Evolutionary conservation across 306 rosid species (phyloP), one percentile per base, ranked within the genome.

Genomic region (Datisca glomerata): DNA sequence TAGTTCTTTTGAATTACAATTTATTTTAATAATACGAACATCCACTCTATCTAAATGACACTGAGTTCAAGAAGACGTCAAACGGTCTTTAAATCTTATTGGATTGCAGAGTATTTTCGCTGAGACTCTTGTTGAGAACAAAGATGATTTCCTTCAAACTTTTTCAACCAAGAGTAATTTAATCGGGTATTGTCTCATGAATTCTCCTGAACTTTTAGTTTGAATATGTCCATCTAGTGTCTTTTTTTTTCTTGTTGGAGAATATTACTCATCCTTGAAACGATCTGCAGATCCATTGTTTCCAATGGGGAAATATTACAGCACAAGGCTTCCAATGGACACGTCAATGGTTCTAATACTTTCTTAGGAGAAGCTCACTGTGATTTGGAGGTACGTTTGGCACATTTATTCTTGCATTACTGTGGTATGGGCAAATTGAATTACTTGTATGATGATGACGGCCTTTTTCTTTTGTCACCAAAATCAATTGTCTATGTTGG

Each of bases 91-190:
- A 24, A n/a, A 55, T 64, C 18, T 28, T 44, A 31, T n/a, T 53
- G 6, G 39, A 52, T 65, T 47, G n/a, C 81, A 89, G 98, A 67
- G 68, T 55, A 66, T 84, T 38, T 89, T 89, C 38, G 98, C 79
- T 12, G 79, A 65, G 72, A 89, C 98, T 44, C 84, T 84, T 39
- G 68, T 89, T 49, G 93, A 80, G 55, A 78, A 64, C 60, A 69
- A 70, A 45, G 92, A 80, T 41, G 92, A 78, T 55, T 89, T 89
- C 66, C 72, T 84, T 47, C 69, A 70, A 46, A 78, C 75, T 6
- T 75, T 66, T 69, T 68, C 69, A 11, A 32, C 49, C 1, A 79
- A 80, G 41, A 60, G 42, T 7, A 56, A 75, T 60, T 76, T 67
- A 47, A 53, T 81, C 34, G 64, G 92, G 96, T 86, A 71, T 15